Evolutionary conservation across 2,329 filamentous ascomycete genomes (phyloP).

Genomic region (Ceratocystis eucalypticola): DNA sequence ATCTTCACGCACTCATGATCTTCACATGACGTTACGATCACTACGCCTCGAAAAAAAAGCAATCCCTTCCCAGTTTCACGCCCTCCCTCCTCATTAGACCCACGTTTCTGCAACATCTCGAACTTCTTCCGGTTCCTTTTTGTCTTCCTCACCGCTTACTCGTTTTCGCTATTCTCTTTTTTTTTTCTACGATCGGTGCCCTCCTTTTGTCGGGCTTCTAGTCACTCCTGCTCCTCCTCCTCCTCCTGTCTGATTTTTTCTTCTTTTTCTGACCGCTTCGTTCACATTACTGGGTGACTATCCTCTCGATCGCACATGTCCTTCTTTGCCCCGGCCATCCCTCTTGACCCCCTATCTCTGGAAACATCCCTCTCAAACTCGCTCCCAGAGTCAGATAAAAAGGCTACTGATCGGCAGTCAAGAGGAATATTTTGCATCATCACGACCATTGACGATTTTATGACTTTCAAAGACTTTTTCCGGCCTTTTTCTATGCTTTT

Average conservation of each 20-base stretch:
- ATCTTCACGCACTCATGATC: background rate
- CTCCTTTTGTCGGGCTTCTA: background rate
- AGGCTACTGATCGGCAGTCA: background rate
- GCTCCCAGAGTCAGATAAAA: background rate
- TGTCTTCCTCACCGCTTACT: background rate
- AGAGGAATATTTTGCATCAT: conserved; percentile 7
- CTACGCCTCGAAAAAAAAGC: background rate
- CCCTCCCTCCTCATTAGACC: background rate
- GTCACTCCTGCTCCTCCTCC: background rate
- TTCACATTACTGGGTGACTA: background rate
- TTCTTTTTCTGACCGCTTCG: conserved; percentile 6
- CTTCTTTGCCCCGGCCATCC: background rate
- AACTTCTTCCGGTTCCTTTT: background rate
- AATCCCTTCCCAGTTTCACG: background rate
- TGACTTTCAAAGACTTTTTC: conserved; percentile 7
- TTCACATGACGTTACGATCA: conserved; percentile 3
- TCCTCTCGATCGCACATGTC: conserved; percentile 4
- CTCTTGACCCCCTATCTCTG: background rate
- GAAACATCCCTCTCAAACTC: background rate
- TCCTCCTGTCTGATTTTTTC: background rate
- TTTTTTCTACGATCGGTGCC: background rate
- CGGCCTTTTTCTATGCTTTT: background rate
- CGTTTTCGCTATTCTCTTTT: background rate
- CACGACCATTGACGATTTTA: conserved; percentile 15
- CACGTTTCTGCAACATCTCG: background rate